Base-by-base conservation (phyloP, 2,329 filamentous ascomycete species). In the Penicillium italicum region DNA sequence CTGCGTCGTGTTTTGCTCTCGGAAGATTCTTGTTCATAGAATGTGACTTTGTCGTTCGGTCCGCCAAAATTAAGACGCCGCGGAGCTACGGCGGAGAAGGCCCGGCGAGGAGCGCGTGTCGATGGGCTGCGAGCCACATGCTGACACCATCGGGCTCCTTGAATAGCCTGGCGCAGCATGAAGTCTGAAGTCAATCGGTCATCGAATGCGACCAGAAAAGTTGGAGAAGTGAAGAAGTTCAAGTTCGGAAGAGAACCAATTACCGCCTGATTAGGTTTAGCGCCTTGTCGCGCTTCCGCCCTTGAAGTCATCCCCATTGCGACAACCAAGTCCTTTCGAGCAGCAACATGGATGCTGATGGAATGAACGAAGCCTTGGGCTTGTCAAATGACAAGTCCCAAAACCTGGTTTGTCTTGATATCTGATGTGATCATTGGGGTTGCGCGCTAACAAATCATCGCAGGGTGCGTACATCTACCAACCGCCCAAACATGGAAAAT, bases 391-490 rank as follows among this genome's bases (percentile, higher is more conserved):
- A 69, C 61, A 65, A 63, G 55, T 63, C 62, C n/a, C 69, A 67
- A 37, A 65, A 57, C 38, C 69, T 70, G 63, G 69, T 72, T 66
- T 47, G 56, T 52, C 10, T 14, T 16, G 24, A 10, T 4, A 45
- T 33, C 11, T n/a, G 3, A 8, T 18, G 8, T 33, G 28, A 2
- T 24, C 33, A 2, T 33, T 24, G 40, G 5, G 20, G 24, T 45
- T 33, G 26, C 10, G 53, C 37, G 54, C 62, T 69, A 60, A 71
- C 44, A 42, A 38, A 56, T 41, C 45, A 66, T 43, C n/a, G 8
- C 45, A 88, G 85, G 80, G 80, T 44, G 83, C 84, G 53, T 88
- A 85, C 69, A 74, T 88, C 60, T 88, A 86, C 70, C 78, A 80
- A 56, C 80, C 84, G 55, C 72, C 78, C 42, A 67, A 69, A 73